These are phyloP conservation scores for Russula lepida DNA, from an alignment of 768 basidiomycete genomes.

Conservation along the genomic window DNA sequence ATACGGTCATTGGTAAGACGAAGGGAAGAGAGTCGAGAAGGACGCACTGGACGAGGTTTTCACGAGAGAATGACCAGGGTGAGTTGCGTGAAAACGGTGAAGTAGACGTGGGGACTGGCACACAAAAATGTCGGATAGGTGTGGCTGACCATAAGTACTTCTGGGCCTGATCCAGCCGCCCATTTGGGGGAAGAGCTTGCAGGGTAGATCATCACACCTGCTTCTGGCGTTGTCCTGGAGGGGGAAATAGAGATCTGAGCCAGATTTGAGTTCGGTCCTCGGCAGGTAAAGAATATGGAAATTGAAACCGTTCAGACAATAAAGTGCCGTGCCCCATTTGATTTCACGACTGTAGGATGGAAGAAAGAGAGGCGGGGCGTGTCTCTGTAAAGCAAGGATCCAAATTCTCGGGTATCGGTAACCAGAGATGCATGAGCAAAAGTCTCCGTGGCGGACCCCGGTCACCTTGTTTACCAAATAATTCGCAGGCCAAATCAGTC, in stretches of 20 bases:
- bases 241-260: not conserved
- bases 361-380: not conserved
- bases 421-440: conserved; percentile 2
- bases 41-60: conserved; percentile 1
- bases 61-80: not conserved
- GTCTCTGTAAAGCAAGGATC: not conserved
- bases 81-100: not conserved
- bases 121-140: conserved; percentile 3
- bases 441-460: conserved; percentile 2
- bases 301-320: conserved; percentile 16
- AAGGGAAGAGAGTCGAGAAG: not conserved
- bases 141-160: conserved; percentile 16
- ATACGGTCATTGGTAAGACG: not conserved
- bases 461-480: not conserved
- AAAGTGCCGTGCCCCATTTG: conserved; percentile 12
- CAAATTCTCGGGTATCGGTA: conserved; percentile 11
- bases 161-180: conserved; percentile 13
- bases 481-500: not conserved
- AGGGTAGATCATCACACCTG: conserved; percentile 16
- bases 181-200: conserved; percentile 12
- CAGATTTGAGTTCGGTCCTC: conserved; percentile 16
- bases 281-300: conserved; percentile 1
- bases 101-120: conserved; percentile 11
- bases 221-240: conserved; percentile 11
- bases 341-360: conserved; percentile 7